Conservation (phyloP, 208 protist genomes). For the Acanthamoeba castellanii region DNA sequence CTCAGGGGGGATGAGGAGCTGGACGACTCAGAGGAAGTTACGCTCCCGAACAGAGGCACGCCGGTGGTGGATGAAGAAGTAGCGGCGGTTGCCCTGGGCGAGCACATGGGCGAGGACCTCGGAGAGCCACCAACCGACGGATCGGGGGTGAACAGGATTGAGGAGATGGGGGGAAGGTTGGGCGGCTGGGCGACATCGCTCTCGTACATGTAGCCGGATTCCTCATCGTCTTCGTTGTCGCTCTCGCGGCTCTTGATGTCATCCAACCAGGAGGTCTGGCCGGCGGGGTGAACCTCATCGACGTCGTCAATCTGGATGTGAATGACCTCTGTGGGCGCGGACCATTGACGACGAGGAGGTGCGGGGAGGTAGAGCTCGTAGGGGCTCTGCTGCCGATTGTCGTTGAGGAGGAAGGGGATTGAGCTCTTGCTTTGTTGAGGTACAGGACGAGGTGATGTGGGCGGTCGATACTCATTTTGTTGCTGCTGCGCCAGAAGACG, state of each 20-base stretch:
- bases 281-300: neutral
- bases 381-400: neutral
- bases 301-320: neutral
- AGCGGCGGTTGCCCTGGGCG: neutral
- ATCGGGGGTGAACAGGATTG: neutral
- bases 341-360: neutral
- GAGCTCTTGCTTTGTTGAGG: neutral
- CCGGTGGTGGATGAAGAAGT: too few relatives aligned
- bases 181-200: neutral
- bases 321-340: too few relatives aligned
- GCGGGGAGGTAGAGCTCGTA: neutral
- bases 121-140: neutral
- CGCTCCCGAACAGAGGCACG: neutral
- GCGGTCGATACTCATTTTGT: neutral
- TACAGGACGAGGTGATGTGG: neutral
- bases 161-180: slow-evolving; percentile 5
- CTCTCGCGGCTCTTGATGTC: neutral
- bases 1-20: too few relatives aligned
- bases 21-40: too few relatives aligned
- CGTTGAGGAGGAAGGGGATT: slow-evolving; percentile 37
- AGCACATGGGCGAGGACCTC: neutral
- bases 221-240: neutral
- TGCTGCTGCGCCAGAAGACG: too few relatives aligned
- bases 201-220: neutral
- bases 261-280: too few relatives aligned